A percentile compares a stretch with the other conserved stretches of the same genome.
Evolutionary conservation across 441 rosid genomes (phyloP).

Genomic region (Pelargonium citronellum): DNA sequence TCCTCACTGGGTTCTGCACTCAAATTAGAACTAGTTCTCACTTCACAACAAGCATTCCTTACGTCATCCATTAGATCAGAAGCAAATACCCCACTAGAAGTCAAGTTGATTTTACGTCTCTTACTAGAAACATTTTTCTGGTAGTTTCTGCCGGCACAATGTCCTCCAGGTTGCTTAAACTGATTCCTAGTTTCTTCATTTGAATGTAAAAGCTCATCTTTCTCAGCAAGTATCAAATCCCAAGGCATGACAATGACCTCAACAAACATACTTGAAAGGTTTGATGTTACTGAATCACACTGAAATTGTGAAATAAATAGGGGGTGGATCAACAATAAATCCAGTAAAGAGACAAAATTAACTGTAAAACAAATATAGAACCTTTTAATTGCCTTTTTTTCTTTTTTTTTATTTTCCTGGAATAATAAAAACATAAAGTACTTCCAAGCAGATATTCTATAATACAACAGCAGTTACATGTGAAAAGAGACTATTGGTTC

Average conservation of each 20-base stretch:
- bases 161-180: constrained; percentile 8
- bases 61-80: constrained; percentile 22
- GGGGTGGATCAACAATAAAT: constrained; percentile 9
- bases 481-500: constrained; percentile 11
- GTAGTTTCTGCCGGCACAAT: constrained; percentile 15
- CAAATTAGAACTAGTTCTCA: constrained; percentile 14
- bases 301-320: constrained; percentile 36
- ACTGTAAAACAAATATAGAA: not conserved
- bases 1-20: constrained; percentile 20
- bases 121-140: constrained; percentile 39
- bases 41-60: constrained; percentile 12
- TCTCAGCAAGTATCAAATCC: constrained; percentile 54
- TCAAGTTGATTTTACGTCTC: constrained; percentile 40
- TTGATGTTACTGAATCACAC: constrained; percentile 36
- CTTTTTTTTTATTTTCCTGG: not conserved
- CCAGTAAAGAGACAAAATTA: constrained; percentile 1
- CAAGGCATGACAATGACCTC: constrained; percentile 76
- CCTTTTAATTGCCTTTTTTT: not conserved
- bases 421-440: constrained; percentile 11
- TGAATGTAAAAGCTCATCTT: constrained; percentile 33
- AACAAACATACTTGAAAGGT: constrained; percentile 37
- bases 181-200: constrained; percentile 22
- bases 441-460: constrained; percentile 1
- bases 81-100: constrained; percentile 20
- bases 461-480: constrained; percentile 9